Evolutionary conservation across 2,329 filamentous ascomycete species (phyloP), one percentile per base, ranked within the genome.

Genomic region (Microdochium paspali): DNA sequence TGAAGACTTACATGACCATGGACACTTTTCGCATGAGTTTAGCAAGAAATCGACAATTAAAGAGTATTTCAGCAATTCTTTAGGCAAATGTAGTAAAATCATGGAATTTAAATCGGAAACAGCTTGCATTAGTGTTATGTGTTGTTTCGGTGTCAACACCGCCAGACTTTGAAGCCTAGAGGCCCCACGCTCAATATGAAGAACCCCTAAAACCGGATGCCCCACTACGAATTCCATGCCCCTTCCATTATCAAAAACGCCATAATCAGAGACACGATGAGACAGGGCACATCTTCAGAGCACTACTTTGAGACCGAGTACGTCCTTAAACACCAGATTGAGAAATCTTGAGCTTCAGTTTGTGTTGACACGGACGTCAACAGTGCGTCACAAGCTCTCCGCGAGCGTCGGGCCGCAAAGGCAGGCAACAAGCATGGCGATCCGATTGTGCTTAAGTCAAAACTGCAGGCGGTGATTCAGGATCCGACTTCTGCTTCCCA

Each of bases 241-340:
- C 20, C 35, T 40, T 40, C 10, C 35, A 40, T 26, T 44, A 32
- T 25, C 25, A 47, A 24, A 45, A 24, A 31, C 25, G 47, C 50
- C 45, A 45, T 31, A 43, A 28, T 32, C 44, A 30, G 46, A 43
- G 49, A 50, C 51, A 84, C 79, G 72, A 85, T 86, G 64, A 49
- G 56, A 10, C 77, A 80, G 53, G 85, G 86, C 24, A 76, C 79
- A 45, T 80, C 95, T 60, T 77, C 83, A 46, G 83, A 85, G 25
- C 81, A 93, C 61, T 97, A 94, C 72, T 97, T 97, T 62, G 87
- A 96, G 66, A 94, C 90, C 25, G 86, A 90, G 88, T 93, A 69
- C 67, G 82, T 64, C 23, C 44, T 30, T 18, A 24, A 44, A 31
- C 12, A 9, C 23, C 20, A 24, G 39, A 30, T 25, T 40, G 43